Conservation (phyloP, 140 eudicot genomes). For the Oenanthe javanica region DNA sequence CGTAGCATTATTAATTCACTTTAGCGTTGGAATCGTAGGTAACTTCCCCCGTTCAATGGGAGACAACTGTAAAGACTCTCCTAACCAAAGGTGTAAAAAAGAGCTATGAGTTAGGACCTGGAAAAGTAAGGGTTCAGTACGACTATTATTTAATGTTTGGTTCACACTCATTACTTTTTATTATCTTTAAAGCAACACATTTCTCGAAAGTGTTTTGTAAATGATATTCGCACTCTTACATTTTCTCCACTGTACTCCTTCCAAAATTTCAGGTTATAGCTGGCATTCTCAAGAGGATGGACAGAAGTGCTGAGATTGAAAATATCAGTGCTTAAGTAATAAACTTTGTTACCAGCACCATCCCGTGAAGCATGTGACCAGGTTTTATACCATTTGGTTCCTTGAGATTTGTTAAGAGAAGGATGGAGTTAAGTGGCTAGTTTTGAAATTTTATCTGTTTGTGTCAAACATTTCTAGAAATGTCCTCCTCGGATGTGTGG, state of each 20-base stretch:
- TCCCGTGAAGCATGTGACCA: too few relatives aligned
- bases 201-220: not conserved
- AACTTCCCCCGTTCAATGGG: slow-evolving; percentile 98
- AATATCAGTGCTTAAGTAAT: slow-evolving; percentile 58
- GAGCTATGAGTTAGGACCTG: slow-evolving; percentile 96
- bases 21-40: slow-evolving; percentile 39
- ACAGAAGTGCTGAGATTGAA: slow-evolving; percentile 72
- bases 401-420: too few relatives aligned
- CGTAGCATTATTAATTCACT: not conserved
- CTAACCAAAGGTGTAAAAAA: slow-evolving; percentile 56
- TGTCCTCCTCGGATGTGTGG: not conserved
- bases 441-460: too few relatives aligned
- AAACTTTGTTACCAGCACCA: too few relatives aligned
- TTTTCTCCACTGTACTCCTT: not conserved
- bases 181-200: not conserved
- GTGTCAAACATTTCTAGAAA: not conserved
- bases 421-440: too few relatives aligned
- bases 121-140: slow-evolving; percentile 51
- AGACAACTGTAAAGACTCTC: slow-evolving; percentile 73
- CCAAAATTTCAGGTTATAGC: slow-evolving; percentile 68
- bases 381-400: too few relatives aligned
- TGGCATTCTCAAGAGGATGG: slow-evolving; percentile 85
- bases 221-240: not conserved
- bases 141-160: not conserved
- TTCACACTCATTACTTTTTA: not conserved